Base-by-base conservation (phyloP, 108 stramenopile species). In the Skeletonema marinoi region DNA sequence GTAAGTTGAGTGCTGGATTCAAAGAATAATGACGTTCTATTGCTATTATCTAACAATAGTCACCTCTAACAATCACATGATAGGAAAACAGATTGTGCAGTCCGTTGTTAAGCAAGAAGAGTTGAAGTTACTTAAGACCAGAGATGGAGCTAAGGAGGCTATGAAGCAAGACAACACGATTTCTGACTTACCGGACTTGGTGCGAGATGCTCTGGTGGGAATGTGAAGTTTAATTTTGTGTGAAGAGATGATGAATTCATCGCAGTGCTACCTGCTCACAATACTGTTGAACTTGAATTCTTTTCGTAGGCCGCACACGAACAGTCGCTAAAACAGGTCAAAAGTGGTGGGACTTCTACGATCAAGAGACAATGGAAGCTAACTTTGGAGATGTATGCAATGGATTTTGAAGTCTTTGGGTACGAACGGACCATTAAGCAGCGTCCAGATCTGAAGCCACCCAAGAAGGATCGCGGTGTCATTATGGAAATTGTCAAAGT, bases 101-200 rank as follows among this genome's bases (percentile, higher is more conserved):
- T 81, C 65, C 2, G 75, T 90, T 0, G 83, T 90, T 1, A 90
- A 88, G 46, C 89, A 90, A 64, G 89, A 90, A 56, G 85, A 88
- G 59, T 48, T 90, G 41, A 85, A 88, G 30, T 79, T 65, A 10
- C 65, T 88, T 11, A 88, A 82, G 51, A 84, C 76, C n/a, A 76
- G 36, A 30, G 51, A 69, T 13, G 86, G 87, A 74, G 41, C 80
- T 38, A 32, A 78, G 8, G 48, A 81, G 21, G 77, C 69, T 6
- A 64, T 66, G 2, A 41, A 66, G 36, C 12, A 68, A 12, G 78
- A 77, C 60, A 76, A 32, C 14, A 68, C 61, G 10, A 67, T 71
- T 44, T 59, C 62, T 33, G 76, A 84, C 60, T 61, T 88, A 41
- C 87, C 87, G 6, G 71, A 79, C 17, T 17, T 76, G 13, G 85